Evolutionary conservation across 2,329 filamentous ascomycete species (phyloP), one percentile per base, ranked within the genome.

Genomic region (Xylariaceae sp.): DNA sequence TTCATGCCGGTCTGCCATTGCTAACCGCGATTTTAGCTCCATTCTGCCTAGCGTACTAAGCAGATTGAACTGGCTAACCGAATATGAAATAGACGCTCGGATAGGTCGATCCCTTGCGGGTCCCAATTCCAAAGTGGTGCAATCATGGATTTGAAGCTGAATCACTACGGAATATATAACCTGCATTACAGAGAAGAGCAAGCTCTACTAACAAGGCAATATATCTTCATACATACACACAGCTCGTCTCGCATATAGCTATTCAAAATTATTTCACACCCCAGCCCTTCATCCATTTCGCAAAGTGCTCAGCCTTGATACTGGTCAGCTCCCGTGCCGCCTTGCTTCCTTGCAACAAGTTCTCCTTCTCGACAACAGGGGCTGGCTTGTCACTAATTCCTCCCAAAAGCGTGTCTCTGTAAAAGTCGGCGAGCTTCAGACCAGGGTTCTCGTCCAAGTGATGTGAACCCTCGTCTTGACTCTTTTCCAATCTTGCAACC

Each of bases 231-330:
- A 41, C 17, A 18, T 41, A 41, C 37, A 41, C 13, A 45, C 41
- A 45, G 41, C 8, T 10, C 8, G 3, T 41, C 37, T 41, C 9
- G 11, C 11, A 3, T 3, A 8, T 41, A 8, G 13, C 37, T 9
- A 41, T 41, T 17, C n/a, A 17, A 5, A 47, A 37, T 23, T 17
- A 45, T 47, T 7, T 57, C 9, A 62, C 23, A 10, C 60, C 51
- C 62, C 60, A 64, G 8, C 62, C 60, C 41, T 47, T 62, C 62
- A 64, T 64, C 60, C 60, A 64, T 55, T 58, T 62, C 50, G 52
- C 41, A 30, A 64, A 47, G 44, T 62, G 37, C 11, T 58, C 53
- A 13, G 44, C 17, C 47, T 53, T 59, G 17, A 64, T 15, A 8
- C 51, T 49, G 44, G 39, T 45, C 30, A 62, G 9, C 7, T 56